These are phyloP conservation scores for Apiotrichum montevideense DNA, from an alignment of 1,284 basidiomycete species.

Conservation along the genomic window DNA sequence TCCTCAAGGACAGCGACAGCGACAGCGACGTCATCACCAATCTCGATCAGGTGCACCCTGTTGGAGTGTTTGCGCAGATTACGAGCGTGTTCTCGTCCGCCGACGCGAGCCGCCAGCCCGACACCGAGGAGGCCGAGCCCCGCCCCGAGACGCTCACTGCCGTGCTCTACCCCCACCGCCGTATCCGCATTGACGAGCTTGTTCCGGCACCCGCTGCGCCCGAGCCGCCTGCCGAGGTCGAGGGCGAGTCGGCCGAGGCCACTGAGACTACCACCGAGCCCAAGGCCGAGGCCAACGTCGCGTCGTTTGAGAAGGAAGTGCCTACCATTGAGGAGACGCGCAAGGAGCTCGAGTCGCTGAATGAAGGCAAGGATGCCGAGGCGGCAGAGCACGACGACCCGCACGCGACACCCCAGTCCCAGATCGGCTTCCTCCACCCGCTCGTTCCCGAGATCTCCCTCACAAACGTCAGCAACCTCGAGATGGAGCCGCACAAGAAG, in stretches of 20 bases:
- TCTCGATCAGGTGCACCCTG: slow-evolving; percentile 79
- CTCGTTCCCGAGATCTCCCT: slow-evolving; percentile 74
- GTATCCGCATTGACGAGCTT: slow-evolving; percentile 85
- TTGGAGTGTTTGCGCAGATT: slow-evolving; percentile 96
- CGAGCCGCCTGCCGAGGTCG: slow-evolving; percentile 1
- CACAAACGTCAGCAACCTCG: slow-evolving; percentile 81
- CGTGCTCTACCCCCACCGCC: slow-evolving; percentile 88
- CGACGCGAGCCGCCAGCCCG: slow-evolving; percentile 35
- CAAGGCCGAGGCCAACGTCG: slow-evolving; percentile 49
- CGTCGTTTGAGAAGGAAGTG: slow-evolving; percentile 52
- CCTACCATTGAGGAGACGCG: slow-evolving; percentile 52
- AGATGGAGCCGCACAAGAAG: slow-evolving; percentile 77
- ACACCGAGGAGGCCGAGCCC: slow-evolving; percentile 48
- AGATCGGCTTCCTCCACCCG: slow-evolving; percentile 70
- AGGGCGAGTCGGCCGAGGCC: neutral
- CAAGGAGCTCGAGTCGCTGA: slow-evolving; percentile 43
- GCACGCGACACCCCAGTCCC: slow-evolving; percentile 17
- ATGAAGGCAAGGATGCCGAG: slow-evolving; percentile 2
- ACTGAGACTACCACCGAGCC: slow-evolving; percentile 18
- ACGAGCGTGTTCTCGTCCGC: slow-evolving; percentile 81
- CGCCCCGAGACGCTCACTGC: slow-evolving; percentile 78
- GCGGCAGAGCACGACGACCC: neutral
- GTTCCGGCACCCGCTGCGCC: slow-evolving; percentile 35
- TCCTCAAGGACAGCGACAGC: slow-evolving; percentile 88
- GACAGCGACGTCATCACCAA: slow-evolving; percentile 92